Evolutionary conservation across 495 filamentous ascomycete genomes (phyloP).

Genomic region (Amorphotheca resinae): DNA sequence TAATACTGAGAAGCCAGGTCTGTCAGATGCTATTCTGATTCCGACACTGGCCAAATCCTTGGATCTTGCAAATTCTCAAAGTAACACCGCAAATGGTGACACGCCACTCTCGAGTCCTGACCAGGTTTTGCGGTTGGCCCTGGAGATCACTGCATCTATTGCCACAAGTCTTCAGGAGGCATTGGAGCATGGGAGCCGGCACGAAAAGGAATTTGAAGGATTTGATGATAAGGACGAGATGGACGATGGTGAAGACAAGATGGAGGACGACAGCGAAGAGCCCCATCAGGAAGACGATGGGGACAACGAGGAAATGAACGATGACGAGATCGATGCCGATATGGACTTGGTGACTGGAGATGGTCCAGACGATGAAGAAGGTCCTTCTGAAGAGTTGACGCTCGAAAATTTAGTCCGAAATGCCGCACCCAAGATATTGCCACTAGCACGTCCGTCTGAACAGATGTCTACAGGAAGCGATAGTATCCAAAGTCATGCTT

Average conservation of each 20-base stretch:
- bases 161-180: slow-evolving; percentile 39
- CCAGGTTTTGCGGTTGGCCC: slow-evolving; percentile 32
- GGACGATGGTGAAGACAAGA: slow-evolving; percentile 22
- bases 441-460: slow-evolving; percentile 23
- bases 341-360: slow-evolving; percentile 45
- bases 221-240: slow-evolving; percentile 20
- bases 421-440: slow-evolving; percentile 37
- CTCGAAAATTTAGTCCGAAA: slow-evolving; percentile 33
- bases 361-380: slow-evolving; percentile 24
- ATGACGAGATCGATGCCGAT: slow-evolving; percentile 40
- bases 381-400: slow-evolving; percentile 30
- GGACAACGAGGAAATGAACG: slow-evolving; percentile 24
- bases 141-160: slow-evolving; percentile 47
- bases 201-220: slow-evolving; percentile 25
- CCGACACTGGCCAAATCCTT: slow-evolving; percentile 29
- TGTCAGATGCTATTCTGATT: slow-evolving; percentile 35
- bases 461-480: slow-evolving; percentile 10
- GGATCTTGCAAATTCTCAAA: slow-evolving; percentile 7
- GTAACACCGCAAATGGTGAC: slow-evolving; percentile 4
- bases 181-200: slow-evolving; percentile 11
- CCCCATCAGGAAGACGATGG: slow-evolving; percentile 13
- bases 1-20: slow-evolving; percentile 31
- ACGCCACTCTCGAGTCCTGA: slow-evolving; percentile 14
- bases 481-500: slow-evolving; percentile 30
- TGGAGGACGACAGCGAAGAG: slow-evolving; percentile 21